Conservation (phyloP, 192 early-diverging fungal genomes). For the Dimargaris cristalligena region DNA sequence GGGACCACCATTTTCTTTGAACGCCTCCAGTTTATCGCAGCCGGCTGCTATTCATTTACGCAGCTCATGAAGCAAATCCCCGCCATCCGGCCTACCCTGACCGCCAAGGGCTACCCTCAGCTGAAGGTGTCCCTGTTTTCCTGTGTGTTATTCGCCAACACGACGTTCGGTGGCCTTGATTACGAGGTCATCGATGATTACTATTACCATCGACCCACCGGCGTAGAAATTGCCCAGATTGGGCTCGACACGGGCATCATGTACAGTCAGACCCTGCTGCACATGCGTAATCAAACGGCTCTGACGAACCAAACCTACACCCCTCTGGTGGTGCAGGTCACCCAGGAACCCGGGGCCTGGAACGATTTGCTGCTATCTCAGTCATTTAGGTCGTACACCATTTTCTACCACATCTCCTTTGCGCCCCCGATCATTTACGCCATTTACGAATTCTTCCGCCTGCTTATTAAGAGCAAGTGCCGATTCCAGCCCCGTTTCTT, state of each 20-base stretch:
- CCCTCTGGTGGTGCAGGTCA: constrained; percentile 1
- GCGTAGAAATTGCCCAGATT: constrained; percentile 1
- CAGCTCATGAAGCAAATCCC: constrained; percentile 5
- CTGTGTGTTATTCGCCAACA: neutral
- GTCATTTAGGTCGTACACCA: neutral
- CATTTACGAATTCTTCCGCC: constrained; percentile 7
- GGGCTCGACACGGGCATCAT: constrained; percentile 4
- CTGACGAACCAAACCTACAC: neutral
- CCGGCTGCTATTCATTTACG: neutral
- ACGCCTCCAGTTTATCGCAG: neutral
- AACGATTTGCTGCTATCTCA: constrained; percentile 1
- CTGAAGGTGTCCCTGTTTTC: constrained; percentile 7
- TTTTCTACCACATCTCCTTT: constrained; percentile 3
- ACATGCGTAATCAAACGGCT: neutral
- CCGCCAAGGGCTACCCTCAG: neutral
- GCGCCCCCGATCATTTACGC: constrained; percentile 7
- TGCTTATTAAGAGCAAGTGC: constrained; percentile 10
- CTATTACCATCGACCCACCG: constrained; percentile 3
- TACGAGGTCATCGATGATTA: constrained; percentile 9
- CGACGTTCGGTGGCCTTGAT: constrained; percentile 3
- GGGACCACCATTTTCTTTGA: constrained; percentile 7
- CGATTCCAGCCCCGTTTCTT: constrained; percentile 10
- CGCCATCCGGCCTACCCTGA: neutral
- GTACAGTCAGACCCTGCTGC: neutral
- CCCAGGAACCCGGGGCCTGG: constrained; percentile 1